Conservation (phyloP, 208 protist species). For the Borovskyia barvae region DNA sequence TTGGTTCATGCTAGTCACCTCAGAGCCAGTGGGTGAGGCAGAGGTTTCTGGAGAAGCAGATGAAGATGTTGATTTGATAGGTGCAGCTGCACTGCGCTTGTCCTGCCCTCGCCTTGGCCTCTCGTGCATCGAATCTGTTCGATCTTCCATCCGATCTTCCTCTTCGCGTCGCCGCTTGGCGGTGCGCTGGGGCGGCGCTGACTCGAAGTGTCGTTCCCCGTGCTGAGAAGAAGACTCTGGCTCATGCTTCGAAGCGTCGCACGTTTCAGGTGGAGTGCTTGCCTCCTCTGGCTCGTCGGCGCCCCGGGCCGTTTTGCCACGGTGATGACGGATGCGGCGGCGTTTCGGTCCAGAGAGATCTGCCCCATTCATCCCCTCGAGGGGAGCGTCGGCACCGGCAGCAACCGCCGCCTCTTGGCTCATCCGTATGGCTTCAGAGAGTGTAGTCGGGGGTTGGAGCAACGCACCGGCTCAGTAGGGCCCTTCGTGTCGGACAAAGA, state of each 20-base stretch:
- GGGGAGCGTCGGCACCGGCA: background rate
- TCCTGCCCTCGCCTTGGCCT: too few species aligned
- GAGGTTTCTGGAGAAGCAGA: background rate
- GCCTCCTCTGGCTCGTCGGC: constrained; percentile 6
- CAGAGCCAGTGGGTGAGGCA: background rate
- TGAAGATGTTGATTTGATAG: background rate
- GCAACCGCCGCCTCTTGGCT: background rate
- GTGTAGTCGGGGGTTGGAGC: too few species aligned
- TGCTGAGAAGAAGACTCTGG: constrained; percentile 6
- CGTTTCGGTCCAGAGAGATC: constrained; percentile 17
- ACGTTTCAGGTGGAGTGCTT: background rate
- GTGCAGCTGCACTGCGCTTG: background rate
- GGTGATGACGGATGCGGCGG: constrained; percentile 62
- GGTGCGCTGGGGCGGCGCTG: background rate
- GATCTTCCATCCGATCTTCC: too few species aligned
- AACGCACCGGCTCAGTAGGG: too few species aligned
- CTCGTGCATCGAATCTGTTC: background rate
- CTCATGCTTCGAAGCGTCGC: background rate
- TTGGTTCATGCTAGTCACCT: constrained; percentile 7
- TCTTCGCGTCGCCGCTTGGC: constrained; percentile 22
- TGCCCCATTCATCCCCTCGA: background rate
- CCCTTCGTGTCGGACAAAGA: too few species aligned
- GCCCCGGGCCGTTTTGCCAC: constrained; percentile 39
- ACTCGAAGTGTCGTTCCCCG: constrained; percentile 13
- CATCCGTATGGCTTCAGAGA: too few species aligned